Conservation (phyloP, 1,284 basidiomycete genomes). For the Rhodotorula sp. region DNA sequence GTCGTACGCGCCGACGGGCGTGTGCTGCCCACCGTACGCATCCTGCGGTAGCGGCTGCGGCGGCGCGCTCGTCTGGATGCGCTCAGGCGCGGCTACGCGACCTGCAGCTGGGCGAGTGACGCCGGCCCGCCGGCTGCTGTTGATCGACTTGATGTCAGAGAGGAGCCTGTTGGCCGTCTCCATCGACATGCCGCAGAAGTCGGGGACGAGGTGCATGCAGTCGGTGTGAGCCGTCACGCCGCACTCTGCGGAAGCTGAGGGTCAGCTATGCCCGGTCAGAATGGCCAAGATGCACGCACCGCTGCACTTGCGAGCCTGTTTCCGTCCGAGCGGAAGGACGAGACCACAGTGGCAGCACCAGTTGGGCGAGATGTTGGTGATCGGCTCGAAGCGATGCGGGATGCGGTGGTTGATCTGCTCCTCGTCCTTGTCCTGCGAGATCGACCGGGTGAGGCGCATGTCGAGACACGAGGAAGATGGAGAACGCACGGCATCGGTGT, state of each 20-base stretch:
- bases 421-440: conserved; percentile 82
- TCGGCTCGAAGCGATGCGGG: conserved; percentile 95
- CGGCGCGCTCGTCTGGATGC: conserved; percentile 24
- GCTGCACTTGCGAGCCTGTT: conserved; percentile 91
- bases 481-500: conserved; percentile 72
- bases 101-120: conserved; percentile 38
- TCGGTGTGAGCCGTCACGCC: conserved; percentile 95
- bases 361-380: conserved; percentile 96
- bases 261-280: no score
- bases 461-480: conserved; percentile 5
- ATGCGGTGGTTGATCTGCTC: conserved; percentile 99
- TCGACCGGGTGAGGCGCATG: neutral
- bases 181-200: conserved; percentile 99
- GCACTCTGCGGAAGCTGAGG: conserved; percentile 63
- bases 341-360: conserved; percentile 99
- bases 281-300: conserved; percentile 42
- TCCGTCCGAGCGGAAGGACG: conserved; percentile 94
- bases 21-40: conserved; percentile 10
- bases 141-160: conserved; percentile 78
- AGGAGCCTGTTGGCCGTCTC: conserved; percentile 95
- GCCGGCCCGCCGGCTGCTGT: conserved; percentile 42
- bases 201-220: conserved; percentile 96
- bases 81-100: neutral
- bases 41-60: conserved; percentile 38
- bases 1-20: conserved; percentile 21